phyloP scores from a whole-genome alignment of 108 stramenopile genomes.

The Chaetoceros tenuissimus region DNA sequence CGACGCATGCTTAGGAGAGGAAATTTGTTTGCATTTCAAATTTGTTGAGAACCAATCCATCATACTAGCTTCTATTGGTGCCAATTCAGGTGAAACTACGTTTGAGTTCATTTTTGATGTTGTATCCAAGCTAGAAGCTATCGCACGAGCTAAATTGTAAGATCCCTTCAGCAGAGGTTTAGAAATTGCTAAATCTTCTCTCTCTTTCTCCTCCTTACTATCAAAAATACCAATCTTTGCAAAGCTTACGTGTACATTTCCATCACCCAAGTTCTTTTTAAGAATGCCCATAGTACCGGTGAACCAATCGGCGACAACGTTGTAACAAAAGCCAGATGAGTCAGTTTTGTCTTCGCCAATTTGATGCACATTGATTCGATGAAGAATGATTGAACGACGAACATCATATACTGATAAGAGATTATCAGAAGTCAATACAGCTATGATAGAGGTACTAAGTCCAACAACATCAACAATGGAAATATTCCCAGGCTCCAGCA shows the following conservation, averaged over 20 bases:
- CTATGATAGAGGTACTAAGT: not conserved
- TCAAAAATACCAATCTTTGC: not conserved
- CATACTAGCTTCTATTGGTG: not conserved
- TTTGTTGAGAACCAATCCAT: not conserved
- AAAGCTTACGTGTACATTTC: not conserved
- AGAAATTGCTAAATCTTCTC: not conserved
- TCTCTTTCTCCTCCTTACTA: not conserved
- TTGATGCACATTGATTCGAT: not conserved
- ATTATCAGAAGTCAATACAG: not conserved
- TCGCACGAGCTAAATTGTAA: not conserved
- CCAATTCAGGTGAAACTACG: not conserved
- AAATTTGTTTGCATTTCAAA: too few relatives aligned
- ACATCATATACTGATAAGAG: not conserved
- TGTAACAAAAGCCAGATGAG: not conserved
- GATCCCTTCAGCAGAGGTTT: not conserved
- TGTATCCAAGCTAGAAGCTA: not conserved
- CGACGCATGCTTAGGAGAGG: not conserved
- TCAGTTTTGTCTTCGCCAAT: not conserved
- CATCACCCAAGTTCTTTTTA: not conserved
- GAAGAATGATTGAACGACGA: not conserved
- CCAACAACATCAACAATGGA: not conserved
- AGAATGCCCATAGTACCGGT: not conserved
- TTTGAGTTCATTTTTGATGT: not conserved
- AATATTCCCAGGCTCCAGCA: not conserved
- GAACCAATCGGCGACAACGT: not conserved